These are phyloP conservation scores for Leccinum imitatum DNA, from an alignment of 768 basidiomycete species.

Conservation along the genomic window DNA sequence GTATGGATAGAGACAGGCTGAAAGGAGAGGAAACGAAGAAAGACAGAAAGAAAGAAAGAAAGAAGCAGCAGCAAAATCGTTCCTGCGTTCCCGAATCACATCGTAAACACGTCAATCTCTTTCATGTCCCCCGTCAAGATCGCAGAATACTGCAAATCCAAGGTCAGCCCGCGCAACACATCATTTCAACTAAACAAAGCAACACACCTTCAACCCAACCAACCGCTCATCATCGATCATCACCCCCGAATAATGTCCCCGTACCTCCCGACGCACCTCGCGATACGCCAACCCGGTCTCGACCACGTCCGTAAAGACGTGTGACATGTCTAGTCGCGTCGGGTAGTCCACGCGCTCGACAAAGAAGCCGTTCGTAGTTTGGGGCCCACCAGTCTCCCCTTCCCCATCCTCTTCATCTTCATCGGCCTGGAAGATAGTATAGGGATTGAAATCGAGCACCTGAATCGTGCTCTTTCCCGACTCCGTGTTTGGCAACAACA, in stretches of 20 bases:
- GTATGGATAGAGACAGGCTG: not conserved
- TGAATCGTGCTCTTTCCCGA: conserved; percentile 13
- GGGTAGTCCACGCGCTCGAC: conserved; percentile 10
- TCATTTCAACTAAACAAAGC: not conserved
- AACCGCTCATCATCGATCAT: conserved; percentile 45
- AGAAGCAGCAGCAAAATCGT: not conserved
- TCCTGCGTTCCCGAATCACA: conserved; percentile 16
- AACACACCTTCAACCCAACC: conserved; percentile 39
- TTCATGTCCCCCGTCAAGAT: conserved; percentile 33
- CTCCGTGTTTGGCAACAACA: conserved; percentile 17
- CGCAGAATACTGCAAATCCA: conserved; percentile 22
- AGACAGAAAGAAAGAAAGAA: too few relatives aligned
- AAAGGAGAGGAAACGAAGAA: too few relatives aligned
- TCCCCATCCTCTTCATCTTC: not conserved
- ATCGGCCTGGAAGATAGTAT: not conserved
- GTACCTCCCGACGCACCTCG: conserved; percentile 21
- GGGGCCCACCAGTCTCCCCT: not conserved
- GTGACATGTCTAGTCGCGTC: conserved; percentile 11
- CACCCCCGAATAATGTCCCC: conserved; percentile 36
- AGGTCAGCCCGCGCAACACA: not conserved
- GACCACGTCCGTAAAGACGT: conserved; percentile 27
- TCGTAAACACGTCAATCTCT: conserved; percentile 34
- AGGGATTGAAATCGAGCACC: conserved; percentile 36
- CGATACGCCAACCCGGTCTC: conserved; percentile 35
- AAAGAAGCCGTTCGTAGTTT: not conserved